Evolutionary conservation across 2,329 filamentous ascomycete species (phyloP), one percentile per base, ranked within the genome.

Genomic region (Fusarium devonianum): DNA sequence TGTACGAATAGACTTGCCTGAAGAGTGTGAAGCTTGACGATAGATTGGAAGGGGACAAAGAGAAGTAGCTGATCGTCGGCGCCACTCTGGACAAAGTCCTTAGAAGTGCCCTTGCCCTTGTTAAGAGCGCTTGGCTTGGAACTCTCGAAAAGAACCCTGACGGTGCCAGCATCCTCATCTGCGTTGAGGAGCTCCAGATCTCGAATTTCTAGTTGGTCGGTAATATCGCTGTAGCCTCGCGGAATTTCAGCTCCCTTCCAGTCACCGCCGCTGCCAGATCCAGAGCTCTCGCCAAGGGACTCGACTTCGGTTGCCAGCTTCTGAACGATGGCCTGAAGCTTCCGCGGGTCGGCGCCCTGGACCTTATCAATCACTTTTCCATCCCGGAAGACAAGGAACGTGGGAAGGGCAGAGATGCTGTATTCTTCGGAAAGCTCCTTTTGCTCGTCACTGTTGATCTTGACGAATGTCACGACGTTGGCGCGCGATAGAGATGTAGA

Each of bases 1-100:
- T n/a, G n/a, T n/a, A n/a, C n/a, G n/a, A n/a, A n/a, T n/a, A n/a
- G 17, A 57, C 73, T 49, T 74, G 84, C 84, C 77, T 87, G 85
- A 22, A 88, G 75, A 9, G 91, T 92, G 74, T 97, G 93, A 40
- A 97, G 81, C 78, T 97, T 99, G 59, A 96, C 71, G 36, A 86
- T 90, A 22, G 88, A 85, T 71, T 92, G 88, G 75, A 99, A 96
- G 1, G 94, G 93, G 48, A 95, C 80, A 73, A 87, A 97, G 35
- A 99, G 81, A 82, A 97, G 89, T 55, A 99, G 78, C 78, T 99
- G 94, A 75, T 97, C 92, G 69, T 99, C 94, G 25, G 93, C 95
- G 68, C 97, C 93, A 71, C 91, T 97, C 78, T 97, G 90, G 16
- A 97, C 86, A 87, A 90, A 97, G 73, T 99, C 93, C 68, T 83